Percentiles rank a stretch among this genome's conserved stretches.
Evolutionary conservation across 2,329 filamentous ascomycete genomes (phyloP).

Genomic region (Phaeosphaeriaceae sp.): DNA sequence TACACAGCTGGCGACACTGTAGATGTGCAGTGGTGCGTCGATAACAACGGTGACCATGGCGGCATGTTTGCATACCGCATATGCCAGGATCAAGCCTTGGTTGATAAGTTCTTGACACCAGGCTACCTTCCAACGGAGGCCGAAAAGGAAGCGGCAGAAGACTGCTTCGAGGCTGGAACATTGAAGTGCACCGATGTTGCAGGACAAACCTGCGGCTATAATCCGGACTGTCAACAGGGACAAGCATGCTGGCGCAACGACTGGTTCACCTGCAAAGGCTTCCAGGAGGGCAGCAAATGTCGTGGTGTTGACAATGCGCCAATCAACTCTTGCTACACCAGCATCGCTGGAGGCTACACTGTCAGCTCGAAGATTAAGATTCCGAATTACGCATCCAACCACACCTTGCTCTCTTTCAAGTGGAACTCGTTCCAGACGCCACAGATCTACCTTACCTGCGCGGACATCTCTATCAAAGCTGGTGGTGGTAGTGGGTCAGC

Average conservation of each 20-base stretch:
- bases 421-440: conserved; percentile 46
- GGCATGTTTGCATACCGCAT: conserved; percentile 46
- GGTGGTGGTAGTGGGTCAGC: conserved; percentile 16
- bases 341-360: conserved; percentile 44
- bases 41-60: conserved; percentile 44
- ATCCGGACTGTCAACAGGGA: conserved; percentile 36
- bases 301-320: conserved; percentile 40
- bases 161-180: conserved; percentile 37
- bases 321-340: conserved; percentile 42
- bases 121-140: conserved; percentile 41
- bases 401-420: conserved; percentile 40
- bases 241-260: conserved; percentile 43
- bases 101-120: conserved; percentile 40
- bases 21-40: conserved; percentile 44
- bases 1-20: conserved; percentile 39
- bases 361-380: conserved; percentile 44
- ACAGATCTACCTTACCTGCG: conserved; percentile 42
- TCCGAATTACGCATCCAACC: conserved; percentile 40
- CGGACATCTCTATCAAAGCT: conserved; percentile 37
- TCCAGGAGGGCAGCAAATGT: conserved; percentile 36
- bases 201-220: conserved; percentile 40
- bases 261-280: conserved; percentile 45
- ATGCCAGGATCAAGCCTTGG: conserved; percentile 40
- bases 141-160: conserved; percentile 43
- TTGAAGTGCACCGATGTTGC: conserved; percentile 41